These are phyloP conservation scores for Leccinum longicurvipes DNA, from an alignment of 768 basidiomycete genomes.

Conservation along the genomic window DNA sequence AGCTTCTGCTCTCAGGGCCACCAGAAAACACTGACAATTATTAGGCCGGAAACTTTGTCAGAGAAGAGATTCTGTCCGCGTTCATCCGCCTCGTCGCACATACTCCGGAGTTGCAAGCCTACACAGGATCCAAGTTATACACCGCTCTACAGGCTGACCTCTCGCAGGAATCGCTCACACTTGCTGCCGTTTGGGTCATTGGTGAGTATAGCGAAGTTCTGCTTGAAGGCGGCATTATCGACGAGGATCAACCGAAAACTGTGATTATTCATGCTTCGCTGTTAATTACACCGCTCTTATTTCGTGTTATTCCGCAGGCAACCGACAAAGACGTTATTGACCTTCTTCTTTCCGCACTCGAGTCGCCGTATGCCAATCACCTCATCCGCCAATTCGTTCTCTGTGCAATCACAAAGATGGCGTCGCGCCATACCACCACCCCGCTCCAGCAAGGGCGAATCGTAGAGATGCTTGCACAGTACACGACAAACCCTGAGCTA, in stretches of 20 bases:
- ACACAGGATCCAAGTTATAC: slow-evolving; percentile 90
- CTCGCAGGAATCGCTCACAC: slow-evolving; percentile 92
- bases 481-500: slow-evolving; percentile 84
- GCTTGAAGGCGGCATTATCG: slow-evolving; percentile 79
- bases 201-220: slow-evolving; percentile 95
- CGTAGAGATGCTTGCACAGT: slow-evolving; percentile 70
- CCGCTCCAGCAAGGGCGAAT: slow-evolving; percentile 74
- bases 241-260: slow-evolving; percentile 67
- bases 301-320: slow-evolving; percentile 41
- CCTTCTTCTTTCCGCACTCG: slow-evolving; percentile 79
- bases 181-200: slow-evolving; percentile 92
- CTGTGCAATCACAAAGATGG: slow-evolving; percentile 85
- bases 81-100: slow-evolving; percentile 96
- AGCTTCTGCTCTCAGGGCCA: background rate
- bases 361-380: slow-evolving; percentile 92
- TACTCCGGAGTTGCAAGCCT: slow-evolving; percentile 94
- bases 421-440: slow-evolving; percentile 70
- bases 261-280: slow-evolving; percentile 38
- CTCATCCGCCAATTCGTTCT: slow-evolving; percentile 92
- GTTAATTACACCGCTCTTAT: background rate
- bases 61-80: slow-evolving; percentile 91
- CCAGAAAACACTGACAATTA: background rate
- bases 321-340: slow-evolving; percentile 83
- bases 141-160: slow-evolving; percentile 85
- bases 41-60: slow-evolving; percentile 96